Conservation (phyloP, 305 asterid species). For the Andrographis paniculata region DNA sequence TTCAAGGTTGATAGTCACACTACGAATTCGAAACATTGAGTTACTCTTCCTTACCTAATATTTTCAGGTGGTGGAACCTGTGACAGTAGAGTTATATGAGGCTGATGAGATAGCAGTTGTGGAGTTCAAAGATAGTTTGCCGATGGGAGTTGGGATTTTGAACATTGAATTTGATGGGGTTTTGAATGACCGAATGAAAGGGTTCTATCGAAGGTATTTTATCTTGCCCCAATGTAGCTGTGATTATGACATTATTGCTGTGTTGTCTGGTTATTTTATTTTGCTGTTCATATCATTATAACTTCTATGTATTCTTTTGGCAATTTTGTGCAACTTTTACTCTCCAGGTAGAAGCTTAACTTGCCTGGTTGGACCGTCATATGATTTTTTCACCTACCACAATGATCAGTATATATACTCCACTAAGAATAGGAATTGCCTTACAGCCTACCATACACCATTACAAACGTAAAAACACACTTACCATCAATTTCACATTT, state of each 20-base stretch:
- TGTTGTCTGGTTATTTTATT: neutral
- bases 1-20: no score
- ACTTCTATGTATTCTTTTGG: neutral
- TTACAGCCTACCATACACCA: no score
- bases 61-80: constrained; percentile 53
- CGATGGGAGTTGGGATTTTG: constrained; percentile 61
- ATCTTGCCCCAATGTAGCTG: neutral
- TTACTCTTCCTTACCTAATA: neutral
- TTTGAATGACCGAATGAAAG: constrained; percentile 93
- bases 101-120: constrained; percentile 75
- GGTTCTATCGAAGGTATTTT: constrained; percentile 86
- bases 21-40: no score
- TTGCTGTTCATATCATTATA: constrained; percentile 9
- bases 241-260: neutral
- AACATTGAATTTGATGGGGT: constrained; percentile 69
- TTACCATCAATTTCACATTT: no score
- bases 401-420: no score
- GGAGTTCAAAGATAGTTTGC: constrained; percentile 68
- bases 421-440: no score
- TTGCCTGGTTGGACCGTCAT: no score
- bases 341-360: no score
- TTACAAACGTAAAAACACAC: no score
- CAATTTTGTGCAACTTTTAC: constrained; percentile 12
- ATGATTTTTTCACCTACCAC: no score
- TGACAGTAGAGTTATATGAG: constrained; percentile 44